Evolutionary conservation across 108 stramenopile genomes (phyloP).

Genomic region (Nitzschia sp.): DNA sequence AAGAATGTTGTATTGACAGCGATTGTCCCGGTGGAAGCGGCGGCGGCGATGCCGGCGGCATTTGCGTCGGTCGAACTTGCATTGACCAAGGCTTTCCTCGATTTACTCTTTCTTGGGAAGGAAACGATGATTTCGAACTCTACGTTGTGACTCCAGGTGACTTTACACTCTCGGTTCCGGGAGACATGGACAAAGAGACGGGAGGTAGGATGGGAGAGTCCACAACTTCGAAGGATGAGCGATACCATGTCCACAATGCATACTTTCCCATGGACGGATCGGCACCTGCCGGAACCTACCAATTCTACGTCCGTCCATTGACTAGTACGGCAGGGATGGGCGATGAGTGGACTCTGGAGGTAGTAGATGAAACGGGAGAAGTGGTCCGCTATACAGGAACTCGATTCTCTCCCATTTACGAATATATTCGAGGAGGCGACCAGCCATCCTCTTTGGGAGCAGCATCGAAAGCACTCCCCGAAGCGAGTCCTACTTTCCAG

Average conservation of each 20-base stretch:
- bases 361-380: constrained; percentile 8
- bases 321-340: constrained; percentile 8
- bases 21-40: constrained; percentile 24
- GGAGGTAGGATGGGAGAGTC: constrained; percentile 26
- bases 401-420: constrained; percentile 2
- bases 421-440: background rate
- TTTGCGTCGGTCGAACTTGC: constrained; percentile 31
- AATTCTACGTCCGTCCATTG: constrained; percentile 28
- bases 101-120: constrained; percentile 35
- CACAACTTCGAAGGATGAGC: constrained; percentile 4
- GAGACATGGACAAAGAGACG: constrained; percentile 7
- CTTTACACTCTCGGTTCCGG: constrained; percentile 12
- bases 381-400: background rate
- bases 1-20: constrained; percentile 30
- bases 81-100: constrained; percentile 31
- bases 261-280: constrained; percentile 23
- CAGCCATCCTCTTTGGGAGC: background rate
- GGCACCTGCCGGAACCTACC: constrained; percentile 23
- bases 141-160: constrained; percentile 36
- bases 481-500: background rate
- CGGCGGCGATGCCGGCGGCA: background rate
- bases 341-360: constrained; percentile 27
- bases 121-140: constrained; percentile 35
- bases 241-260: constrained; percentile 35
- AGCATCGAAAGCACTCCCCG: background rate